Base-by-base conservation (phyloP, 805 yeast species). In the Hanseniaspora nectarophila region DNA sequence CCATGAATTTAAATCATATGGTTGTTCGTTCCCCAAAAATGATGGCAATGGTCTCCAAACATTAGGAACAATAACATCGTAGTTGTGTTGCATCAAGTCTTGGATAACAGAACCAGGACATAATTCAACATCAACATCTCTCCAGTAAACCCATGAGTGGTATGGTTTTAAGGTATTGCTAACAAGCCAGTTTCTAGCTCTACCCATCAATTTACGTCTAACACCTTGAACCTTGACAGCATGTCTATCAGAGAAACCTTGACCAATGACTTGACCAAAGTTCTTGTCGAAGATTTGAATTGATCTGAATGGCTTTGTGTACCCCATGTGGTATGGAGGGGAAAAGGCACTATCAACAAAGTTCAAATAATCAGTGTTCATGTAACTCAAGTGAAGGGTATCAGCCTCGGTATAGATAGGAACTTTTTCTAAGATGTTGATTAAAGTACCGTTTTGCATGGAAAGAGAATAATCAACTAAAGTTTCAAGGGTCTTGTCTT, bases 1-100 rank as follows among this genome's bases (percentile, higher is more conserved):
- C 98, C 98, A 92, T 13, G 97, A 85, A 68, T 92, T 92, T 63
- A 92, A 76, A 67, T 92, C 98, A 65, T 92, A 92, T 1, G 97
- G 88, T 67, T 92, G 98, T 63, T 85, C 94, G 57, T 78, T 77
- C 18, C 92, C 94, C 56, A 92, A 75, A 68, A 89, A 92, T 43
- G 81, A 82, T 2, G 98, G 98, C 56, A 92, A 73, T 2, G 97
- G 98, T 60, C 98, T 75, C 98, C 98, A 92, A 32, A 92, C 96
- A 62, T 92, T 87, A 28, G 87, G 95, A 37, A 82, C 75, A 64
- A 85, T 72, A 15, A 85, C 83, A 61, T 85, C 95, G 61, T 73
- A 81, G 57, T 76, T 75, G 56, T 71, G 72, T 56, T 75, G 73
- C 90, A 85, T 84, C 67, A 85, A 70, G 60, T 76, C 81, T 65